phyloP scores from a whole-genome alignment of 768 basidiomycete genomes.

The Amanita exitialis region DNA sequence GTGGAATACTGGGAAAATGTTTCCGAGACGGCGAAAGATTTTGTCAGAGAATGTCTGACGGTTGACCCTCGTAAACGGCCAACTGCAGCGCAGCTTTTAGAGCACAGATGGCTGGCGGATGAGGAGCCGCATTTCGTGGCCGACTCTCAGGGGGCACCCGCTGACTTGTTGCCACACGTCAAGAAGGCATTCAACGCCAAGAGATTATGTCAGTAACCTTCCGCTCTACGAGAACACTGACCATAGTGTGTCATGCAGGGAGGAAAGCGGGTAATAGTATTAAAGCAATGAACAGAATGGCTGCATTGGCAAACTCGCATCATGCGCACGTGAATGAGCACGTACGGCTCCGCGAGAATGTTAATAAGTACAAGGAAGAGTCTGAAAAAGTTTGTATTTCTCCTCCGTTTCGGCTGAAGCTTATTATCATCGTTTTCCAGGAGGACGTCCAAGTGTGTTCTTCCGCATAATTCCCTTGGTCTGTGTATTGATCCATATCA shows the following conservation, averaged over 20 bases:
- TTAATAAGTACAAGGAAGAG: conserved; percentile 70
- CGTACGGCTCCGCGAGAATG: conserved; percentile 42
- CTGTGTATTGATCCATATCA: neutral
- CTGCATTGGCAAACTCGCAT: conserved; percentile 34
- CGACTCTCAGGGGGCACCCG: conserved; percentile 50
- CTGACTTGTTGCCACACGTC: conserved; percentile 81
- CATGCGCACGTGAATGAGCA: conserved; percentile 32
- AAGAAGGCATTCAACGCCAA: conserved; percentile 86
- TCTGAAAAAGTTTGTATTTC: conserved; percentile 41
- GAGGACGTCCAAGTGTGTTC: conserved; percentile 1
- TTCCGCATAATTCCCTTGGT: neutral
- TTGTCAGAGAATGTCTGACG: conserved; percentile 77
- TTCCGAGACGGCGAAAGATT: conserved; percentile 73
- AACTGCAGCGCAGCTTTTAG: conserved; percentile 62
- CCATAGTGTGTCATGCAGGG: conserved; percentile 37
- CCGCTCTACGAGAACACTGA: neutral
- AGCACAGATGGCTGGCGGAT: conserved; percentile 76
- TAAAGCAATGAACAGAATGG: conserved; percentile 78
- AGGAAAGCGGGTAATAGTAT: conserved; percentile 81
- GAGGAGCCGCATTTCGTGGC: conserved; percentile 62
- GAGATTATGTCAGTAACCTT: conserved; percentile 56
- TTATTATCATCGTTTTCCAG: neutral
- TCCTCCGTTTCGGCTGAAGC: neutral
- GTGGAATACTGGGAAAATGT: conserved; percentile 84
- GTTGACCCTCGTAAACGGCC: conserved; percentile 74